These are phyloP conservation scores for Pyrus betulifolia DNA, from an alignment of 306 rosid genomes.

Conservation along the genomic window DNA sequence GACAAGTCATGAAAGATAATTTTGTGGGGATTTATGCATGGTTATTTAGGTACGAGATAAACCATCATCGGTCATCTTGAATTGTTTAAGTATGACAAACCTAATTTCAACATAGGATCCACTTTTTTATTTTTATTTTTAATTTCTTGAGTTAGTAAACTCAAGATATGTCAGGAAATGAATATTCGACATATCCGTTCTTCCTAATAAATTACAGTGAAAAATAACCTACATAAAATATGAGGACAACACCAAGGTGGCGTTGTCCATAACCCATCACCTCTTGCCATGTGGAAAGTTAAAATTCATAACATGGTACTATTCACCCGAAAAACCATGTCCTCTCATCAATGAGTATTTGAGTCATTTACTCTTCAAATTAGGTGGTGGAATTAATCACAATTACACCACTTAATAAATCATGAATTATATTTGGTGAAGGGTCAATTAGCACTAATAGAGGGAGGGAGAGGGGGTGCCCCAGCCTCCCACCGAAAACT, in stretches of 20 bases:
- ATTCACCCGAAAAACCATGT: neutral
- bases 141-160: too few species aligned
- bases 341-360: neutral
- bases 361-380: neutral
- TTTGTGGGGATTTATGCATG: too few species aligned
- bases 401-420: constrained; percentile 29
- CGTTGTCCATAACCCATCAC: neutral
- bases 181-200: neutral
- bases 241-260: neutral
- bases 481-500: constrained; percentile 41
- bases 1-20: too few species aligned
- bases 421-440: constrained; percentile 51
- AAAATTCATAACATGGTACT: neutral
- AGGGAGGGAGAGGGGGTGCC: neutral
- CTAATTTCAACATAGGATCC: neutral
- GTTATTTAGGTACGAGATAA: neutral
- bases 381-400: constrained; percentile 11
- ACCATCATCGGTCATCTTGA: neutral
- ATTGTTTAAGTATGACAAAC: neutral
- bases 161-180: neutral
- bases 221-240: too few species aligned
- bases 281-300: neutral
- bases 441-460: constrained; percentile 26
- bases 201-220: neutral
- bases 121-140: neutral